phyloP scores from a whole-genome alignment of 164 flowering plant species.

The Umbilicus rupestris region DNA sequence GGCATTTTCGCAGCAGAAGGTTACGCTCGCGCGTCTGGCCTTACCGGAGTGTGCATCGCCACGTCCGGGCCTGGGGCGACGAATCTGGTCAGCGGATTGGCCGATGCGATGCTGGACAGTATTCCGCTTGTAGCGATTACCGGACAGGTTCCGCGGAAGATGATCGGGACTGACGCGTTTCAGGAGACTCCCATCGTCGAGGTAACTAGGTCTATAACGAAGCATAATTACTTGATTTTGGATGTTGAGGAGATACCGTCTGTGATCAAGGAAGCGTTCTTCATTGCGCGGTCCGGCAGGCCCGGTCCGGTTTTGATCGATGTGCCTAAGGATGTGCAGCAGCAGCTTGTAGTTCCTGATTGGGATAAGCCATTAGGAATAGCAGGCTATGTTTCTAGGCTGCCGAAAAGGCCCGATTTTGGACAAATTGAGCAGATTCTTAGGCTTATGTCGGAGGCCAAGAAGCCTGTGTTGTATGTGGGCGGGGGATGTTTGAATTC shows the following conservation, averaged over 20 bases:
- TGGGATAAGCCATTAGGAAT: constrained; percentile 24
- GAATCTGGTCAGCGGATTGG: constrained; percentile 61
- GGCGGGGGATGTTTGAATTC: constrained; percentile 73
- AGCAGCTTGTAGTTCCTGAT: constrained; percentile 26
- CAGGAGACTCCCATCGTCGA: constrained; percentile 43
- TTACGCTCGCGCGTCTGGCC: constrained; percentile 53
- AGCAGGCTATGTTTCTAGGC: constrained; percentile 21
- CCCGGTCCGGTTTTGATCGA: constrained; percentile 42
- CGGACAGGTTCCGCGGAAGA: constrained; percentile 34
- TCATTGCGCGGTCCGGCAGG: constrained; percentile 36
- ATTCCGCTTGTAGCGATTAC: constrained; percentile 48
- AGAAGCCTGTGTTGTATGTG: constrained; percentile 44
- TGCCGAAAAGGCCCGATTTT: constrained; percentile 20
- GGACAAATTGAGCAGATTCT: constrained; percentile 23
- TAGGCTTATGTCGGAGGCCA: constrained; percentile 25
- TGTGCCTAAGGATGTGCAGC: constrained; percentile 36
- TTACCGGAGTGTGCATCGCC: constrained; percentile 59
- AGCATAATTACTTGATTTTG: constrained; percentile 36
- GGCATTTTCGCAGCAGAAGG: constrained; percentile 74
- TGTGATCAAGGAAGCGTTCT: constrained; percentile 28
- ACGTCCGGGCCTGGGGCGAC: constrained; percentile 84
- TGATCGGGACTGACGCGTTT: constrained; percentile 43
- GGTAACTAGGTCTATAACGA: constrained; percentile 38
- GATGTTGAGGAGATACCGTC: constrained; percentile 31
- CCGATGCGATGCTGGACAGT: constrained; percentile 61